These are phyloP conservation scores for Pestalotiopsis fici DNA, from an alignment of 2,329 filamentous ascomycete genomes.

Conservation along the genomic window DNA sequence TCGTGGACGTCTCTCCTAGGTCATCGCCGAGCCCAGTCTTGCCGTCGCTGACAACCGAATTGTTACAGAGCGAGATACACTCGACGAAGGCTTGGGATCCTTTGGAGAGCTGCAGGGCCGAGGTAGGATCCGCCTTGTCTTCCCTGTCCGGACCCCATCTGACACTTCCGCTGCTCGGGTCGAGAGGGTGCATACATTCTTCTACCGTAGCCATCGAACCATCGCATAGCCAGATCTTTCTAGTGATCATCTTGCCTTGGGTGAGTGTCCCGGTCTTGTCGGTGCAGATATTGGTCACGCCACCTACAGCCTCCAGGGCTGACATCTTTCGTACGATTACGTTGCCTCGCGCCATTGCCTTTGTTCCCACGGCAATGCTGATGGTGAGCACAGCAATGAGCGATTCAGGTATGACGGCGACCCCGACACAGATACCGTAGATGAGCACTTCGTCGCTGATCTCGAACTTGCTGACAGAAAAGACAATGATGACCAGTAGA, in stretches of 20 bases:
- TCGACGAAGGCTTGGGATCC: conserved; percentile 49
- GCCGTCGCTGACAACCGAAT: conserved; percentile 49
- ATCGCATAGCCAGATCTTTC: conserved; percentile 61
- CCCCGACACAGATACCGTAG: conserved; percentile 49
- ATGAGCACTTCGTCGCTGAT: conserved; percentile 59
- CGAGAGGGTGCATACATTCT: conserved; percentile 58
- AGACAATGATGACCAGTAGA: conserved; percentile 62
- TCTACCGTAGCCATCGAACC: conserved; percentile 54
- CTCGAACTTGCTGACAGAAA: conserved; percentile 56
- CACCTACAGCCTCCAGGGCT: conserved; percentile 67
- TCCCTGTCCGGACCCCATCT: conserved; percentile 39
- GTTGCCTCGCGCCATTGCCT: conserved; percentile 55
- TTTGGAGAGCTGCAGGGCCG: conserved; percentile 24
- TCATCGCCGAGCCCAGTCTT: conserved; percentile 37
- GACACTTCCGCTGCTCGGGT: conserved; percentile 59
- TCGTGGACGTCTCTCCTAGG: conserved; percentile 46
- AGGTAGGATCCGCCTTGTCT: conserved; percentile 17
- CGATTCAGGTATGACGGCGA: conserved; percentile 56
- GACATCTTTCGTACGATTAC: conserved; percentile 62
- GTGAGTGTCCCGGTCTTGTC: conserved; percentile 72
- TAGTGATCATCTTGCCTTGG: conserved; percentile 66
- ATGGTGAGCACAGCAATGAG: conserved; percentile 66
- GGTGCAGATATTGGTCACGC: conserved; percentile 70
- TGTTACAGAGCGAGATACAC: conserved; percentile 64
- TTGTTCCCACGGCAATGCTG: conserved; percentile 59